These are phyloP conservation scores for Gaeumannomyces sp. DNA, from an alignment of 2,329 filamentous ascomycete species.

Conservation along the genomic window DNA sequence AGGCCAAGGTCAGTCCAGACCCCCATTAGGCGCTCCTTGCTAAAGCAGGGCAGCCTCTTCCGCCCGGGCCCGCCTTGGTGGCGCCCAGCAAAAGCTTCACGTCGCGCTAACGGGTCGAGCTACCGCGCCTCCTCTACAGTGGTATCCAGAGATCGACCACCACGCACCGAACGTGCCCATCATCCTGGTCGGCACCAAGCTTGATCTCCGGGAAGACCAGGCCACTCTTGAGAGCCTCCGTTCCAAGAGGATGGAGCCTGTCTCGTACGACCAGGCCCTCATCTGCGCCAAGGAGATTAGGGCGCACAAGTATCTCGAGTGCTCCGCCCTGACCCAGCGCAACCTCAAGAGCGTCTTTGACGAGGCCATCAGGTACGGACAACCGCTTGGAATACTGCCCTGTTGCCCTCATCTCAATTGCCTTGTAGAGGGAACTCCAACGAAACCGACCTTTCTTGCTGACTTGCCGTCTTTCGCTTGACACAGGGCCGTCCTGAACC, in stretches of 20 bases:
- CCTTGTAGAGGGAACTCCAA: too few relatives aligned
- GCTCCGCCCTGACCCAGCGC: slow-evolving; percentile 91
- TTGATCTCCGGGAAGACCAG: slow-evolving; percentile 87
- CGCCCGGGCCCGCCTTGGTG: too few relatives aligned
- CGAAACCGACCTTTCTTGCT: too few relatives aligned
- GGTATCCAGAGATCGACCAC: slow-evolving; percentile 96
- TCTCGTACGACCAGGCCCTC: slow-evolving; percentile 88
- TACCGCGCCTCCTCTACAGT: slow-evolving; percentile 44
- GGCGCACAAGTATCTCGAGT: slow-evolving; percentile 96
- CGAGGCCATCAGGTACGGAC: slow-evolving; percentile 85
- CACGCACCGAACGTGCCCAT: slow-evolving; percentile 94
- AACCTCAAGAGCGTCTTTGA: slow-evolving; percentile 99
- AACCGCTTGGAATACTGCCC: too few relatives aligned
- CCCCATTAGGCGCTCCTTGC: neutral
- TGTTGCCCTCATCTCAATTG: too few relatives aligned
- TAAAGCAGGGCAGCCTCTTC: slow-evolving; percentile 2
- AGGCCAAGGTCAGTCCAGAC: slow-evolving; percentile 70
- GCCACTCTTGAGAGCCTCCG: slow-evolving; percentile 75
- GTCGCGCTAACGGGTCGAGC: slow-evolving; percentile 10
- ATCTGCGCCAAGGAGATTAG: slow-evolving; percentile 88
- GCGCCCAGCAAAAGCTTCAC: neutral
- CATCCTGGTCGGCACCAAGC: slow-evolving; percentile 94
- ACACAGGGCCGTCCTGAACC: slow-evolving; percentile 63
- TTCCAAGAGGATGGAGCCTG: slow-evolving; percentile 94
- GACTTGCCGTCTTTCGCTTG: slow-evolving; percentile 7